These are phyloP conservation scores for Eutrema yunnanense DNA, from an alignment of 345 rosid genomes.

Conservation along the genomic window DNA sequence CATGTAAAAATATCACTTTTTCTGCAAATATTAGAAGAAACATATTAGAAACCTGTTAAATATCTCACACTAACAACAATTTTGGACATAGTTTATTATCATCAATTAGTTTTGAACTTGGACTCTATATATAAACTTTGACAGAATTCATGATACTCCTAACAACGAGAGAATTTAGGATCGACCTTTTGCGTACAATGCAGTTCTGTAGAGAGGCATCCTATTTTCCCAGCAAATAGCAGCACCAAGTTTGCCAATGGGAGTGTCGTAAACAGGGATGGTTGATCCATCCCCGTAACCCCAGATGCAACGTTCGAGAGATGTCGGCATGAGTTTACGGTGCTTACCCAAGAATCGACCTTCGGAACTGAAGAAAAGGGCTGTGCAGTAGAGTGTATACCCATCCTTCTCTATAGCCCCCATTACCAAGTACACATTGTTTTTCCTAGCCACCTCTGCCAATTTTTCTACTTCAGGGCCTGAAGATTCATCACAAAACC, in stretches of 20 bases:
- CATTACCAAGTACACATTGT: slow-evolving; percentile 69
- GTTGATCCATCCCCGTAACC: slow-evolving; percentile 92
- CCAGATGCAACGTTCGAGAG: slow-evolving; percentile 81
- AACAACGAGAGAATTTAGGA: neutral
- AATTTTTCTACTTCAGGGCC: slow-evolving; percentile 72
- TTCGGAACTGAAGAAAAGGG: slow-evolving; percentile 66
- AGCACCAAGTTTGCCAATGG: slow-evolving; percentile 77
- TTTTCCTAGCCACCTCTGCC: slow-evolving; percentile 69
- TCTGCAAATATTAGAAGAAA: no score
- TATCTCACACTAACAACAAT: no score
- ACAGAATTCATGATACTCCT: no score
- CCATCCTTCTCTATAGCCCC: slow-evolving; percentile 91
- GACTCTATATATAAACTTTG: no score
- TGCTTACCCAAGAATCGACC: slow-evolving; percentile 87
- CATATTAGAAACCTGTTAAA: no score
- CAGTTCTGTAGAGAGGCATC: slow-evolving; percentile 86
- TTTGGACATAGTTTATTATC: no score
- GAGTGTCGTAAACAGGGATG: slow-evolving; percentile 77
- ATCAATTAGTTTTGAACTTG: no score
- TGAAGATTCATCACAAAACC: slow-evolving; percentile 13
- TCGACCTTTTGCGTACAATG: slow-evolving; percentile 79
- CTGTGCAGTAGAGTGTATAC: slow-evolving; percentile 74
- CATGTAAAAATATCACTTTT: no score
- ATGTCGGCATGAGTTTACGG: slow-evolving; percentile 83
- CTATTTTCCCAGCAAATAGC: slow-evolving; percentile 91